Conservation (phyloP, 257 asterid genomes). For the Nicotiana tabacum region DNA sequence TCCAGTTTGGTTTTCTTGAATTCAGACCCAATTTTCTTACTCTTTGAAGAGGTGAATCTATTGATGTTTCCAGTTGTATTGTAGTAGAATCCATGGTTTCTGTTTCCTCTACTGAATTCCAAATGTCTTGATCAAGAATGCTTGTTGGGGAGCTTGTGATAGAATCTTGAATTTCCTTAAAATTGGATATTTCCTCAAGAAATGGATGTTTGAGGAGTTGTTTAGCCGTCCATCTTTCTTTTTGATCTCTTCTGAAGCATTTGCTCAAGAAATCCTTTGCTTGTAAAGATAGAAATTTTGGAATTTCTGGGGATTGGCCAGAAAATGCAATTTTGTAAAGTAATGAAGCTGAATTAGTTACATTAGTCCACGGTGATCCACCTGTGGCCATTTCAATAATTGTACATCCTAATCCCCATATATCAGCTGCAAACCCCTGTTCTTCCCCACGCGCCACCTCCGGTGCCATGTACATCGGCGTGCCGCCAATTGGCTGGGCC, state of each 20-base stretch:
- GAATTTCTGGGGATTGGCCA: slow-evolving; percentile 48
- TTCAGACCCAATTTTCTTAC: slow-evolving; percentile 18
- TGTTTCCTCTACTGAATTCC: slow-evolving; percentile 55
- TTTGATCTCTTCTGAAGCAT: slow-evolving; percentile 50
- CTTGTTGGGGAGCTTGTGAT: slow-evolving; percentile 57
- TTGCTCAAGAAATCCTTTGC: slow-evolving; percentile 60
- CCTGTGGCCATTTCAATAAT: slow-evolving; percentile 75
- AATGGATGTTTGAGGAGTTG: slow-evolving; percentile 63
- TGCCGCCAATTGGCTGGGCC: slow-evolving; percentile 31
- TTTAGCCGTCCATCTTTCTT: slow-evolving; percentile 56
- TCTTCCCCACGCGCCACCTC: slow-evolving; percentile 70
- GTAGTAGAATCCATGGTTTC: slow-evolving; percentile 4
- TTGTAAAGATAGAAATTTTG: slow-evolving; percentile 40
- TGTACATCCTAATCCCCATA: slow-evolving; percentile 84
- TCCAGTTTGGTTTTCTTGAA: slow-evolving; percentile 38
- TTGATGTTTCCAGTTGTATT: background rate
- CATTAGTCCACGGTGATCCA: slow-evolving; percentile 51
- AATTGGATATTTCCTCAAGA: slow-evolving; percentile 18
- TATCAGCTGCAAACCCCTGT: slow-evolving; percentile 62
- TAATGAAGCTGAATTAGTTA: slow-evolving; percentile 20
- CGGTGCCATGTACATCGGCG: slow-evolving; percentile 85
- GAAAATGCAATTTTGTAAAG: slow-evolving; percentile 57
- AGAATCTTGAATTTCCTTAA: slow-evolving; percentile 8
- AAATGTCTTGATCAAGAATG: slow-evolving; percentile 62
- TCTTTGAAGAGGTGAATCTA: slow-evolving; percentile 21